These are phyloP conservation scores for Psidium friedrichsthalianum DNA, from an alignment of 345 rosid species.

Conservation along the genomic window DNA sequence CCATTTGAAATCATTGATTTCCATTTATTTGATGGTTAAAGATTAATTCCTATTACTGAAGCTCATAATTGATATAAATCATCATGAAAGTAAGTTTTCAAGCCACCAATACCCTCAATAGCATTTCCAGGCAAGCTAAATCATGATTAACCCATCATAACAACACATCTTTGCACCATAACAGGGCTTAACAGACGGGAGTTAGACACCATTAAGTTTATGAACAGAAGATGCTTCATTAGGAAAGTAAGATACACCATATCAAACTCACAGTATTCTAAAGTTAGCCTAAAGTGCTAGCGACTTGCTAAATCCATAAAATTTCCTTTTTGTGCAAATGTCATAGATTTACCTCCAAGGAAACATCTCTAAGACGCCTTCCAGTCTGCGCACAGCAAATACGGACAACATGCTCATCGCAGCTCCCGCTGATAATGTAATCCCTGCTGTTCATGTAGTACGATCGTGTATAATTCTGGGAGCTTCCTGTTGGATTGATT, in stretches of 20 bases:
- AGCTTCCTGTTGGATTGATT: slow-evolving; percentile 61
- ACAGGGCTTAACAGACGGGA: background rate
- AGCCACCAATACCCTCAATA: background rate
- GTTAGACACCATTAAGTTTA: background rate
- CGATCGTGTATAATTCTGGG: slow-evolving; percentile 86
- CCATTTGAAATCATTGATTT: background rate
- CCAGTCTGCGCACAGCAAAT: slow-evolving; percentile 98
- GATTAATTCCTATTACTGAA: background rate
- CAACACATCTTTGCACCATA: background rate
- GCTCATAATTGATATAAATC: background rate
- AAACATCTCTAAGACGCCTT: slow-evolving; percentile 84
- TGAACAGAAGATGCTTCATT: background rate
- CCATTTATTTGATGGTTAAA: background rate
- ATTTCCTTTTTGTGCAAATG: background rate
- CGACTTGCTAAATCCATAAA: background rate
- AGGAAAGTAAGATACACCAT: background rate
- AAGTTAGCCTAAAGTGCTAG: background rate
- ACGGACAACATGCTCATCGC: slow-evolving; percentile 81
- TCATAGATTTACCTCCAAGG: slow-evolving; percentile 56
- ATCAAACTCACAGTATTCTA: background rate
- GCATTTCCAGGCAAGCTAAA: background rate
- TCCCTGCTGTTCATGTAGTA: slow-evolving; percentile 94
- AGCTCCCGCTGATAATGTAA: slow-evolving; percentile 84
- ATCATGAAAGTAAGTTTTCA: background rate
- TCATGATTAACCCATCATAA: background rate